A percentile compares a stretch with the other conserved stretches of the same genome.
phyloP scores from a whole-genome alignment of 345 rosid species.

The Physaria fendleri region DNA sequence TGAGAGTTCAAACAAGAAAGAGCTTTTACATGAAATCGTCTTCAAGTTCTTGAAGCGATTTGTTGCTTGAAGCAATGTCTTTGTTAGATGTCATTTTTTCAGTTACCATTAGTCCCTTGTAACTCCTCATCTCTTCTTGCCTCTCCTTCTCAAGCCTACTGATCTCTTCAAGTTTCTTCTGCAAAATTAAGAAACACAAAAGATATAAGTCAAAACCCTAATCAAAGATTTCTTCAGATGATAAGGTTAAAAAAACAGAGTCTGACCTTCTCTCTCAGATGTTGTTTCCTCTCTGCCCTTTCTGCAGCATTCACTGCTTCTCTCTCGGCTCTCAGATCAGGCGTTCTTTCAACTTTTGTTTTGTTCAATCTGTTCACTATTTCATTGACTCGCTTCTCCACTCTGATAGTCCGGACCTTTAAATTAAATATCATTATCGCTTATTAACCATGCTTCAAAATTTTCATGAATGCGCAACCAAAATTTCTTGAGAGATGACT shows the following conservation, averaged over 20 bases:
- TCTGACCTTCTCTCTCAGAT: conserved; percentile 79
- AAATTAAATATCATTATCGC: conserved; percentile 6
- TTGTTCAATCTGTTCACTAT: conserved; percentile 86
- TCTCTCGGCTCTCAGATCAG: conserved; percentile 95
- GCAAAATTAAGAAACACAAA: conserved; percentile 13
- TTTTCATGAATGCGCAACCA: not conserved
- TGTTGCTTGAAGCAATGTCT: conserved; percentile 71
- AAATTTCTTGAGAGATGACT: not conserved
- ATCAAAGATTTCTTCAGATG: not conserved
- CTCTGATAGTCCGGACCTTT: conserved; percentile 84
- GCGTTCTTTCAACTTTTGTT: conserved; percentile 83
- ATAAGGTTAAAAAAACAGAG: not conserved
- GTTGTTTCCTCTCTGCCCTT: conserved; percentile 83
- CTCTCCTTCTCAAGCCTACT: conserved; percentile 88
- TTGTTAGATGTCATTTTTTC: conserved; percentile 97
- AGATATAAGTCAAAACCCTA: not conserved
- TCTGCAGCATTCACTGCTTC: conserved; percentile 89
- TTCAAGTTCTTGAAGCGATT: conserved; percentile 90
- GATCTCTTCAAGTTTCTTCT: conserved; percentile 91
- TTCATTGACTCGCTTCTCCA: conserved; percentile 91
- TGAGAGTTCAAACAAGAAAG: conserved; percentile 3
- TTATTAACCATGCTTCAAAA: not conserved
- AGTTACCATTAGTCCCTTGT: conserved; percentile 91
- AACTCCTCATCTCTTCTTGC: conserved; percentile 90
- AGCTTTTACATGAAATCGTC: conserved; percentile 84